These are phyloP conservation scores for Tricholomella constricta DNA, from an alignment of 768 basidiomycete genomes.

Conservation along the genomic window DNA sequence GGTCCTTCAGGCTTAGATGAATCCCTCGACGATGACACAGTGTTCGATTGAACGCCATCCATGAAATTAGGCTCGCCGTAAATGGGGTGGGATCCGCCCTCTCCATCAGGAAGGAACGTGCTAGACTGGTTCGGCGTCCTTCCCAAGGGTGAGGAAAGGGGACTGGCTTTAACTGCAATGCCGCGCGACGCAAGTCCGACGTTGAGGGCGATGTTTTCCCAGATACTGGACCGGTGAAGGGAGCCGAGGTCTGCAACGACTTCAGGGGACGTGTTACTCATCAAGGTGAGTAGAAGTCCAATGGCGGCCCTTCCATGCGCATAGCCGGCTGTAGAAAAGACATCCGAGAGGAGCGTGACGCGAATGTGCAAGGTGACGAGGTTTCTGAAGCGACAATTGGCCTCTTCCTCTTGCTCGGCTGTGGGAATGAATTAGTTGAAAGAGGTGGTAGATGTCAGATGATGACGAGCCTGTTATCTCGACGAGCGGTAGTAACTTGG, in stretches of 20 bases:
- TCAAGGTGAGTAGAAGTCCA: conserved; percentile 72
- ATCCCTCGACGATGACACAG: conserved; percentile 1
- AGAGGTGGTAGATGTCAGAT: conserved; percentile 4
- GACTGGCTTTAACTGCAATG: conserved; percentile 48
- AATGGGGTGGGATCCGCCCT: conserved; percentile 32
- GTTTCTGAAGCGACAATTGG: conserved; percentile 68
- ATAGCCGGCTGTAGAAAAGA: conserved; percentile 82
- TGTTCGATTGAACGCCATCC: not conserved
- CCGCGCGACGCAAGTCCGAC: conserved; percentile 55
- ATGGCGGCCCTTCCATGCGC: conserved; percentile 79
- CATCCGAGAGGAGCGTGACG: conserved; percentile 81
- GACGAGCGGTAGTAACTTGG: conserved; percentile 67
- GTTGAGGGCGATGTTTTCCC: conserved; percentile 86
- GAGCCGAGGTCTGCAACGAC: conserved; percentile 74
- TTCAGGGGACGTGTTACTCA: conserved; percentile 60
- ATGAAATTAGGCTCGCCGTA: conserved; percentile 28
- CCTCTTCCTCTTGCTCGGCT: conserved; percentile 49
- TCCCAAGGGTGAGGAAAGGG: conserved; percentile 44
- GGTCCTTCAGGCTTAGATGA: conserved; percentile 43
- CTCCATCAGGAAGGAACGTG: conserved; percentile 41
- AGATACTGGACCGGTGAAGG: conserved; percentile 79
- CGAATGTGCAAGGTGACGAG: conserved; percentile 78
- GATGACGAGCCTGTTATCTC: conserved; percentile 36
- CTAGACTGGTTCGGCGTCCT: conserved; percentile 48
- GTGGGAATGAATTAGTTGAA: conserved; percentile 7